A percentile compares a stretch with the other conserved stretches of the same genome.
These are phyloP conservation scores for Salix exigua DNA, from an alignment of 345 rosid species.

Conservation along the genomic window DNA sequence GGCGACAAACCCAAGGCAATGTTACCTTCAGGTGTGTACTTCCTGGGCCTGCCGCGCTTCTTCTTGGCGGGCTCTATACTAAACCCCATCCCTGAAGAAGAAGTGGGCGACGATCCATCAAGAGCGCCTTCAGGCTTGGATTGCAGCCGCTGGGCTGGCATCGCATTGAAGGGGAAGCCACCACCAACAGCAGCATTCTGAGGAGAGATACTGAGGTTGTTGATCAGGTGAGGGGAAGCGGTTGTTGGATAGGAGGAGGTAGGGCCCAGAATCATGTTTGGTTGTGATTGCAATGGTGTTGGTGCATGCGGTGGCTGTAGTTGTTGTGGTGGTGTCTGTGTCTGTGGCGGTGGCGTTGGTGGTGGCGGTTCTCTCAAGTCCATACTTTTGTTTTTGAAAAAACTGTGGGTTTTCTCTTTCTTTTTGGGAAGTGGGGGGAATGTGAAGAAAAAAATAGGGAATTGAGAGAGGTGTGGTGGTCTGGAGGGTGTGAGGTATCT, in stretches of 20 bases:
- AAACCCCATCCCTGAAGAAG: conserved; percentile 37
- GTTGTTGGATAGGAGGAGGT: conserved; percentile 3
- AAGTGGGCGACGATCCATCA: conserved; percentile 62
- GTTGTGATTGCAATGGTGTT: not conserved
- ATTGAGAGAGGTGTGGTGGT: not conserved
- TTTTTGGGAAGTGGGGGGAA: conserved; percentile 6
- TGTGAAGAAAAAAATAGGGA: not conserved
- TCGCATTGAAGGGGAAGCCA: conserved; percentile 25
- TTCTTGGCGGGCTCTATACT: conserved; percentile 57
- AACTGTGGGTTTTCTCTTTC: not conserved
- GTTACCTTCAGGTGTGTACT: conserved; percentile 79
- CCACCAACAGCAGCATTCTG: not conserved
- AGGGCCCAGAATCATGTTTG: conserved; percentile 16
- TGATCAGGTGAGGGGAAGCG: conserved; percentile 15
- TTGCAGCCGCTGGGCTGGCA: conserved; percentile 20
- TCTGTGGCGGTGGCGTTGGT: conserved; percentile 1
- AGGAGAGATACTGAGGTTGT: conserved; percentile 1
- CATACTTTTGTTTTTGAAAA: not conserved
- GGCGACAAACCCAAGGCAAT: conserved; percentile 76
- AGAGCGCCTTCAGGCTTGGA: conserved; percentile 29
- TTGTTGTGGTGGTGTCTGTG: conserved; percentile 10
- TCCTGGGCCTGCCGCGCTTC: conserved; percentile 91
- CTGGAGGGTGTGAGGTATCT: not conserved
- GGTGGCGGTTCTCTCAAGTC: conserved; percentile 22
- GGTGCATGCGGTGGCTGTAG: conserved; percentile 6